Base-by-base conservation (phyloP, 1,139 yeast species). In the Arxiozyma slooffiae region DNA sequence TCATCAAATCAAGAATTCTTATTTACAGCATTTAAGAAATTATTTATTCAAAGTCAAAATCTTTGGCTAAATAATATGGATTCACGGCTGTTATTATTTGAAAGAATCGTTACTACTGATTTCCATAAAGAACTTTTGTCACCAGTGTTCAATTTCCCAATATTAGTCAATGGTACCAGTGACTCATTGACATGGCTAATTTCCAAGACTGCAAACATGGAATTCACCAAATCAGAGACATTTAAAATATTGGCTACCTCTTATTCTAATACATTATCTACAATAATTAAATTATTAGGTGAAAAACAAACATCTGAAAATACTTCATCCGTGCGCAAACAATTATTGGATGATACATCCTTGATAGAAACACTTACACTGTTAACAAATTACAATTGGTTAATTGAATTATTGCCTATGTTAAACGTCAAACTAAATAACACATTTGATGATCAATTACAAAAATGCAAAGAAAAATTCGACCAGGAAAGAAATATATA, bases 1-100 rank as follows among this genome's bases (percentile, higher is more conserved):
- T 69, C 77, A 2, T 72, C 83, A 2, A 79, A 81, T 63, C 90
- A 84, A 62, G 96, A 86, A 55, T 87, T 77, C 58, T 67, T 84
- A 38, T 72, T 77, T 54, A 74, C 76, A 46, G 72, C 77, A 53
- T 70, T 84, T 56, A 73, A 71, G 44, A 78, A 78, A 56, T 59
- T 81, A 4, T 70, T 72, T 23, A 82, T 81, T 39, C 78, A 78
- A 59, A 71, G 80, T 48, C 71, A 69, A 47, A 68, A 67, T 41
- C 70, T 72, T 22, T 87, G 96, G 95, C 68, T 69, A 38, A 78
- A 76, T 55, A 80, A 78, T 55, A 68, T 85, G 34, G 77, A 75
- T 30, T 69, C 68, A 17, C 89, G 84, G 62, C 66, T 79, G 21
- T 77, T 77, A 22, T 57, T 70, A 22, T 72, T 86, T 40, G 78